Evolutionary conservation across 2,329 filamentous ascomycete species (phyloP).

Genomic region (Monosporascus sp.): DNA sequence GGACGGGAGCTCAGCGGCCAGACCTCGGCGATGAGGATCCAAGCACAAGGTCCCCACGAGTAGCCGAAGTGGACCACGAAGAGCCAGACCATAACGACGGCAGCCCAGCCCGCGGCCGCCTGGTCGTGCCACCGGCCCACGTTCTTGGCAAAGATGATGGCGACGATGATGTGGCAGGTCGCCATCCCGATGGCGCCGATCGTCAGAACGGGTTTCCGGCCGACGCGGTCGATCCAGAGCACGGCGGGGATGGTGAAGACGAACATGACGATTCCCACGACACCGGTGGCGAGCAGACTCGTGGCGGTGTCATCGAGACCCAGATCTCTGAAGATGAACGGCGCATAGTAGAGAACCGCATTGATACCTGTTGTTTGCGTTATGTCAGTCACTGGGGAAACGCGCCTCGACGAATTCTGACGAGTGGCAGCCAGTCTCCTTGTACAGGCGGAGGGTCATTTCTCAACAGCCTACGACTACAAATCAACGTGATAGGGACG

Average conservation of each 20-base stretch:
- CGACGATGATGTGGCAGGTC: conserved; percentile 66
- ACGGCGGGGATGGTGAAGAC: conserved; percentile 62
- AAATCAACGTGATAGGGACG: no score
- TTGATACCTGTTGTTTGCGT: conserved; percentile 35
- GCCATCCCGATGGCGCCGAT: conserved; percentile 67
- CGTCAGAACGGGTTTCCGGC: conserved; percentile 57
- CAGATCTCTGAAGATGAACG: conserved; percentile 62
- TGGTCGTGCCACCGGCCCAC: conserved; percentile 54
- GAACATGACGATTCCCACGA: conserved; percentile 68
- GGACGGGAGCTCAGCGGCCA: conserved; percentile 67
- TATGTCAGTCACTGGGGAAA: background rate
- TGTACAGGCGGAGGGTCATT: no score
- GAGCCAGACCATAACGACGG: conserved; percentile 63
- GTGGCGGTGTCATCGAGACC: conserved; percentile 48
- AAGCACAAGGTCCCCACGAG: conserved; percentile 68
- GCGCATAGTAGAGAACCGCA: conserved; percentile 64
- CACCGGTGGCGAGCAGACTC: conserved; percentile 63
- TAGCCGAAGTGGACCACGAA: conserved; percentile 73
- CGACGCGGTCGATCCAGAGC: conserved; percentile 59
- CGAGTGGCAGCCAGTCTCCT: no score
- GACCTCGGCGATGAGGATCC: conserved; percentile 71
- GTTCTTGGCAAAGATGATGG: conserved; percentile 61
- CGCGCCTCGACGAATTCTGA: no score
- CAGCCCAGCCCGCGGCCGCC: conserved; percentile 64
- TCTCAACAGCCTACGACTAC: no score